Conservation (phyloP, 306 rosid genomes). For the Ceratonia siliqua region DNA sequence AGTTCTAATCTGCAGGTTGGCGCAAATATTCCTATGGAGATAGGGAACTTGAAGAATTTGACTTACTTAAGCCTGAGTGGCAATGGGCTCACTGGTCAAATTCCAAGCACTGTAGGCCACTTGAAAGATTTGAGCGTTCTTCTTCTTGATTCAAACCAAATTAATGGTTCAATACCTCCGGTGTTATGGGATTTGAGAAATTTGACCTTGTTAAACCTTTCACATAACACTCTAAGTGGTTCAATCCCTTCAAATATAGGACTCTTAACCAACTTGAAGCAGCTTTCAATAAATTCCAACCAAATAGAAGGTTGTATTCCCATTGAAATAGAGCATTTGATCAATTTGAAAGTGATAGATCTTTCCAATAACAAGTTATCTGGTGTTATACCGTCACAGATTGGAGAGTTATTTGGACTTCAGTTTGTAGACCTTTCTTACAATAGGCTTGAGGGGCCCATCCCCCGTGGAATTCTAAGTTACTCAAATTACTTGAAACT, state of each 20-base stretch:
- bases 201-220: too few species aligned
- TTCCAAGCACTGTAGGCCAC: background rate
- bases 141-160: too few species aligned
- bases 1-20: background rate
- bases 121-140: background rate
- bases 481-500: background rate
- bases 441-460: conserved; percentile 24
- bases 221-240: background rate
- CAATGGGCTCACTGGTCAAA: background rate
- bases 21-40: background rate
- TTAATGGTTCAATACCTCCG: too few species aligned
- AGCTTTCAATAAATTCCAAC: too few species aligned
- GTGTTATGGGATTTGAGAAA: too few species aligned
- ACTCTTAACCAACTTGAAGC: too few species aligned
- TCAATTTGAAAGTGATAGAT: background rate
- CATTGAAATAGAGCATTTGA: background rate
- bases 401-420: background rate
- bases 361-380: background rate
- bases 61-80: background rate
- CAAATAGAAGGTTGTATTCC: too few species aligned
- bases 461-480: background rate
- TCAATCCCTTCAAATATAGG: background rate
- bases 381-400: conserved; percentile 5
- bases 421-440: conserved; percentile 13
- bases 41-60: background rate